Conservation (phyloP, 768 basidiomycete species). For the Flagelloscypha sp. region DNA sequence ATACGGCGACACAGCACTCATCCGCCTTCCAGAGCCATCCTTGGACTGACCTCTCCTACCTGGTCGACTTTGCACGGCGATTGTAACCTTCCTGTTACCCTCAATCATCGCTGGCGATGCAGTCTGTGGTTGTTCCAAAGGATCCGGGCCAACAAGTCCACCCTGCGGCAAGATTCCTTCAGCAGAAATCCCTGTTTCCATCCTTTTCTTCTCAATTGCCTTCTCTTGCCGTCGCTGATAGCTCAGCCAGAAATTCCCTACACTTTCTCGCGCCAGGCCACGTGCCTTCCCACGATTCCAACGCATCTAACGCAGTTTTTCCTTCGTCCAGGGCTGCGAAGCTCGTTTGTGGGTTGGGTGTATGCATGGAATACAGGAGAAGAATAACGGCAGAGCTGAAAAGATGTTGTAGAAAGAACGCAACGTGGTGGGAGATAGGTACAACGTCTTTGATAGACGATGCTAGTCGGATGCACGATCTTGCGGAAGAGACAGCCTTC, state of each 20-base stretch:
- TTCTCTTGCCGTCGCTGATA: conserved; percentile 60
- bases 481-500: conserved; percentile 78
- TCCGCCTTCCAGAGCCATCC: conserved; percentile 44
- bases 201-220: conserved; percentile 42
- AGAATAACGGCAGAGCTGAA: conserved; percentile 87
- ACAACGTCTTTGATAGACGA: conserved; percentile 80
- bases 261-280: conserved; percentile 89
- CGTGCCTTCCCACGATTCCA: conserved; percentile 75
- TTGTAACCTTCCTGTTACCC: conserved; percentile 49
- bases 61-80: conserved; percentile 43
- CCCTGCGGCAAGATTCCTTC: conserved; percentile 15
- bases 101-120: conserved; percentile 32
- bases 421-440: conserved; percentile 78
- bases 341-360: conserved; percentile 55
- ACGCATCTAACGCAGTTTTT: conserved; percentile 56
- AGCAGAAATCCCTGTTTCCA: conserved; percentile 14
- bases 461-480: conserved; percentile 78
- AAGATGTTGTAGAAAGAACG: conserved; percentile 83
- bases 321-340: conserved; percentile 77
- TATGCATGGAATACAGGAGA: conserved; percentile 80
- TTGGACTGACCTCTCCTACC: conserved; percentile 51
- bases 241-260: conserved; percentile 68
- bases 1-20: conserved; percentile 55
- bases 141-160: conserved; percentile 17
- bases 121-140: conserved; percentile 14